Base-by-base conservation (phyloP, 2,329 filamentous ascomycete species). In the Ceratocystis alfenasii region DNA sequence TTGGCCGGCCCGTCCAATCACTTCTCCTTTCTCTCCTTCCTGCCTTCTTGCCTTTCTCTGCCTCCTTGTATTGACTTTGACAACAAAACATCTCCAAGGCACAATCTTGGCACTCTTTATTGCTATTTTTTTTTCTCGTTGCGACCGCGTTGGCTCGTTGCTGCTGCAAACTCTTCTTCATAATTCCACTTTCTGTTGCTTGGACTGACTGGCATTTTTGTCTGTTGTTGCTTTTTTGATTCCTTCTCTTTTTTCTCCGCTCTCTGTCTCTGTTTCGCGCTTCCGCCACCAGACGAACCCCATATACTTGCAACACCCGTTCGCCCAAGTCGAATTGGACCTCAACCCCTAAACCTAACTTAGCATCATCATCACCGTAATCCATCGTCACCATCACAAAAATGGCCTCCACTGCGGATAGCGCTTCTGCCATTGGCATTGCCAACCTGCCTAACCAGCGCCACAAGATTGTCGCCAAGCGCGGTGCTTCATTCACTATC, bases 401-500 rank as follows among this genome's bases (percentile, higher is more conserved):
- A 71, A 86, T 86, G 84, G 81, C 83, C 77, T 73, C 78, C 72
- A 74, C 80, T 71, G 76, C 80, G 70, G 82, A 85, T 76, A 85
- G 80, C 77, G 82, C 83, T 72, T 85, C 82, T 73, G 83, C 83
- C 73, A 87, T 88, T 83, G 85, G 85, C 77, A 88, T 88, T 79
- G 85, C 85, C 79, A 87, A 88, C 77, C 78, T 87, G 74, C 85
- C 85, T 72, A 87, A 87, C 79, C 85, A 87, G 80, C 81, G 85
- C 74, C 85, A 88, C 79, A 88, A 88, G 80, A 88, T 88, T 75
- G 85, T 88, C 74, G 83, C 82, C 69, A 86, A 88, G 79, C 88
- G 95, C 79, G 94, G 94, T 80, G 95, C 94, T 74, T 89, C 92
- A 75, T 99, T 99, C 80, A 99, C 94, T 71, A 96, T 99, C 75